Percentiles rank a stretch among this genome's conserved stretches.
Evolutionary conservation across 2,329 filamentous ascomycete species (phyloP).

Genomic region (Cladosporium austrohemisphaericum): DNA sequence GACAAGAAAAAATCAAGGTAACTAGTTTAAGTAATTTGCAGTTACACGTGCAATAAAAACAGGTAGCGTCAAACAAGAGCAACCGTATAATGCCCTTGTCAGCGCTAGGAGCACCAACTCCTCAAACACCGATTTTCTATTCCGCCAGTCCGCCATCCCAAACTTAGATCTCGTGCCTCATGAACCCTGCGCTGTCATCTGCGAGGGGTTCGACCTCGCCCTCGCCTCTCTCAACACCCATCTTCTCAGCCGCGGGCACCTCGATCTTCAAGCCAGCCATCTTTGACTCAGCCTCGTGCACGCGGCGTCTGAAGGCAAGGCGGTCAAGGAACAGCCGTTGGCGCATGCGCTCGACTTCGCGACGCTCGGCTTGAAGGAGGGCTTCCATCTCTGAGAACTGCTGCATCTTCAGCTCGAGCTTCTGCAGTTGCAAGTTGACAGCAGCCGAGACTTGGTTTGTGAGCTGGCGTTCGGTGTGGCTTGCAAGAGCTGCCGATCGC

Average conservation of each 20-base stretch:
- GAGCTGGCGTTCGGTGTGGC: constrained; percentile 95
- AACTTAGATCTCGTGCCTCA: constrained; percentile 13
- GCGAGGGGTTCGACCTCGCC: constrained; percentile 5
- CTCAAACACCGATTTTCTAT: constrained; percentile 11
- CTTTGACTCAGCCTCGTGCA: constrained; percentile 72
- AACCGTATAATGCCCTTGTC: neutral
- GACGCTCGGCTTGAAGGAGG: constrained; percentile 83
- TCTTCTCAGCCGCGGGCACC: constrained; percentile 9
- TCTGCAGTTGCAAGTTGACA: constrained; percentile 90
- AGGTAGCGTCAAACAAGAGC: neutral
- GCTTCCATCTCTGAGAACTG: constrained; percentile 97
- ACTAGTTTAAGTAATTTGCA: too few relatives aligned
- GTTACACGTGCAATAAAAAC: neutral
- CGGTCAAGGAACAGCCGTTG: constrained; percentile 93
- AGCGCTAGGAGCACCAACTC: neutral
- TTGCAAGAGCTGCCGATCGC: constrained; percentile 81
- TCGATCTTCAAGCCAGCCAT: constrained; percentile 9
- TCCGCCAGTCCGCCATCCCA: neutral
- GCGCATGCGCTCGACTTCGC: constrained; percentile 85
- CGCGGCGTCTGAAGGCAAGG: constrained; percentile 81
- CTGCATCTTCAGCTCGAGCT: constrained; percentile 90
- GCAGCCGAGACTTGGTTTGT: constrained; percentile 87
- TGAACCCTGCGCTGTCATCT: constrained; percentile 11
- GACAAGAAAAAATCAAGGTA: neutral
- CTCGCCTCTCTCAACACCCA: constrained; percentile 12